Evolutionary conservation across 2,329 filamentous ascomycete species (phyloP), one percentile per base, ranked within the genome.

Genomic region (Fusarium miscanthi): DNA sequence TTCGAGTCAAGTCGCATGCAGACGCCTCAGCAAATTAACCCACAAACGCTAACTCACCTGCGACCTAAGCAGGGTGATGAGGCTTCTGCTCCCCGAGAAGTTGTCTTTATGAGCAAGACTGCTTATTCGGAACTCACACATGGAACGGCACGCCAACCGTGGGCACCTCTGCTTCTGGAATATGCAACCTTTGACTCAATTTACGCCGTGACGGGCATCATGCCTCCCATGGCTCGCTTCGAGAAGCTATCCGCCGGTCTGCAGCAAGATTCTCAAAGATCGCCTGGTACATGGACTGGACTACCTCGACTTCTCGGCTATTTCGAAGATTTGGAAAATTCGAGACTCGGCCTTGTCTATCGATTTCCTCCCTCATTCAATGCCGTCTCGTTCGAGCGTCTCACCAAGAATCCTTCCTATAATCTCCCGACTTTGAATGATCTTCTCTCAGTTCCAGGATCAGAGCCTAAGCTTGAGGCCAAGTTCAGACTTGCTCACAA

Each of bases 401-500:
- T 85, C 14, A 87, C 86, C 2, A 84, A 86, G 57, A 85, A 84
- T 35, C 83, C 87, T 0, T 77, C 84, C 0, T 87, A 87, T 72
- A 87, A 83, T 59, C 78, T 90, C 7, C 87, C 85, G 48, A 88
- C 88, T 1, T 79, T 92, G 10, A 81, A 82, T 19, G 85, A 90
- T 59, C 82, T 92, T 16, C 83, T 92, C 0, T 82, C 81, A 4
- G 80, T 83, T 21, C 84, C 86, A 2, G 84, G 85, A 56, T 87
- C 86, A 40, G 89, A 92, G 75, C 92, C 92, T 1, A 88, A 88
- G 40, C 84, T 95, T 1, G 93, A 95, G 81, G 90, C 91, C 64
- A 93, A 93, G 75, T 95, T 94, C 76, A 88, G 91, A 19, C 85
- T 95, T 56, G 93, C 93, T 7, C 87, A 92, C 59, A 93, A 93